Evolutionary conservation across 371 early-diverging fungal genomes (phyloP).

Genomic region (Chytridium lagenaria): DNA sequence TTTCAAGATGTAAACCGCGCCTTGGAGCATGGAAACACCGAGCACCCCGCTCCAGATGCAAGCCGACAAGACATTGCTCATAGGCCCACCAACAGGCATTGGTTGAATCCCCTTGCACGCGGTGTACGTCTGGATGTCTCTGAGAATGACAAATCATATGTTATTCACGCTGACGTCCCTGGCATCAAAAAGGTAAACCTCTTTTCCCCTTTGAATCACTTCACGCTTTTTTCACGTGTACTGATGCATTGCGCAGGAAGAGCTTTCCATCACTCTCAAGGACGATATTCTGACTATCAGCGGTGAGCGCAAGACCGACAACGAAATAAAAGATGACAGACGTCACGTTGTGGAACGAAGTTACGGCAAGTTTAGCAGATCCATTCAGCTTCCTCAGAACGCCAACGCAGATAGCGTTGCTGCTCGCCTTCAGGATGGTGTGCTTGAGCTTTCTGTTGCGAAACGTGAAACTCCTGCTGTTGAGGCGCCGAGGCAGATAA

Average conservation of each 20-base stretch:
- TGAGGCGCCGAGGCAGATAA: conserved; percentile 31
- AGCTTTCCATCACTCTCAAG: conserved; percentile 40
- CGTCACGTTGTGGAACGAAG: conserved; percentile 44
- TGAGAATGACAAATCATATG: conserved; percentile 41
- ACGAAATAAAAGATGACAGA: conserved; percentile 37
- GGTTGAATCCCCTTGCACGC: neutral
- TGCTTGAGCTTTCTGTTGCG: conserved; percentile 38
- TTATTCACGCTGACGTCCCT: conserved; percentile 47
- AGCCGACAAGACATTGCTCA: neutral
- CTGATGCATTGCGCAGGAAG: too few relatives aligned
- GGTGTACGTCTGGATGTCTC: conserved; percentile 35
- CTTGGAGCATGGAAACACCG: neutral
- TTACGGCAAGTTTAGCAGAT: conserved; percentile 45
- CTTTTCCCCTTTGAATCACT: too few relatives aligned
- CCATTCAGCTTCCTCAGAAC: conserved; percentile 42
- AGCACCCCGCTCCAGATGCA: neutral
- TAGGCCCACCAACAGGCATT: neutral
- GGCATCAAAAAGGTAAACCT: conserved; percentile 45
- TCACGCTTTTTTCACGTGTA: too few relatives aligned
- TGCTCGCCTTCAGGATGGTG: conserved; percentile 49
- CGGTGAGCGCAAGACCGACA: conserved; percentile 40
- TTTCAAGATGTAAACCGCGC: neutral
- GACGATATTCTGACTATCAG: conserved; percentile 43
- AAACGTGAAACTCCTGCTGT: conserved; percentile 31
- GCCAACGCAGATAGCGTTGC: conserved; percentile 36